These are phyloP conservation scores for Panaeolus papilionaceus DNA, from an alignment of 768 basidiomycete genomes.

Conservation along the genomic window DNA sequence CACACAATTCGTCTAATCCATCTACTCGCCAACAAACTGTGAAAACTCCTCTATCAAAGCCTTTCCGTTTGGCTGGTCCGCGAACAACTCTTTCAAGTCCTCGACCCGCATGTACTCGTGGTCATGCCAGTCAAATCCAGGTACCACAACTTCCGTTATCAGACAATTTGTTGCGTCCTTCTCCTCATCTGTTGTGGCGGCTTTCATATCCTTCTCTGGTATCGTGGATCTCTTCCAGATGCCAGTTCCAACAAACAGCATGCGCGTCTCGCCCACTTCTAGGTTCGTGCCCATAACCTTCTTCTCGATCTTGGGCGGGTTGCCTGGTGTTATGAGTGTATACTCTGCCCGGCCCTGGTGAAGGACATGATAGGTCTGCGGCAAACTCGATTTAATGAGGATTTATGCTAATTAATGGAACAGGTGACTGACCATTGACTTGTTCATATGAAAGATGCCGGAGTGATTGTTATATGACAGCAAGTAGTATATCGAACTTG, in stretches of 20 bases:
- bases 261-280: conserved; percentile 48
- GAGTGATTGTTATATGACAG: conserved; percentile 45
- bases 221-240: conserved; percentile 64
- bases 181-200: conserved; percentile 38
- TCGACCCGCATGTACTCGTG: conserved; percentile 48
- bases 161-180: conserved; percentile 51
- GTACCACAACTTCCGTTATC: conserved; percentile 66
- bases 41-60: not conserved
- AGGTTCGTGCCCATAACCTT: conserved; percentile 50
- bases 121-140: conserved; percentile 60
- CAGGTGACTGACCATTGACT: conserved; percentile 44
- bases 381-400: not conserved
- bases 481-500: conserved; percentile 57
- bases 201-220: conserved; percentile 46
- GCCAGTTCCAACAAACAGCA: conserved; percentile 57
- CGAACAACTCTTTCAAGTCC: conserved; percentile 42
- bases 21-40: not conserved
- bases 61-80: conserved; percentile 31
- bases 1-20: not conserved
- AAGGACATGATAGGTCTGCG: conserved; percentile 56
- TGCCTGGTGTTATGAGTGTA: conserved; percentile 45
- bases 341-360: conserved; percentile 59
- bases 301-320: conserved; percentile 41
- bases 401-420: not conserved
- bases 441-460: conserved; percentile 55